phyloP scores from a whole-genome alignment of 352 stramenopile species.

The Phytopythium montanum region DNA sequence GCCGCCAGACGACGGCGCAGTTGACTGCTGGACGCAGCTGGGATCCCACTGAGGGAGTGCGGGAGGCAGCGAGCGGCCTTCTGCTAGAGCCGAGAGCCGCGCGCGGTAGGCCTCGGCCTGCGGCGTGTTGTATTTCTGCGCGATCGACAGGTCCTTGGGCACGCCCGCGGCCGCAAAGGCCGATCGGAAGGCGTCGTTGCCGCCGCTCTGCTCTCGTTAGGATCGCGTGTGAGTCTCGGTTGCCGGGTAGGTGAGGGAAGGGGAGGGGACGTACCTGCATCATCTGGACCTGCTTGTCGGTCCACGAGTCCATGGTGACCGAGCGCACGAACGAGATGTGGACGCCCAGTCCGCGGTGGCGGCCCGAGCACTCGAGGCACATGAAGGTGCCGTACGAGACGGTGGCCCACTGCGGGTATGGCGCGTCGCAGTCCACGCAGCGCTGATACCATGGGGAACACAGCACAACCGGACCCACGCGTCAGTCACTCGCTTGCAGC shows the following conservation, averaged over 20 bases:
- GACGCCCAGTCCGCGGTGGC: slow-evolving; percentile 90
- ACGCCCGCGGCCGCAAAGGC: slow-evolving; percentile 63
- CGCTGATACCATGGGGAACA: slow-evolving; percentile 26
- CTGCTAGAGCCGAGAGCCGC: slow-evolving; percentile 55
- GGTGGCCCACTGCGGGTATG: slow-evolving; percentile 93
- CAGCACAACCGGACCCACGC: slow-evolving; percentile 6
- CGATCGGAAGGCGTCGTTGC: slow-evolving; percentile 69
- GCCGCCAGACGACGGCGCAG: slow-evolving; percentile 30
- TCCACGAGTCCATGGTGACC: slow-evolving; percentile 87
- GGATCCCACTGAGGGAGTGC: slow-evolving; percentile 70
- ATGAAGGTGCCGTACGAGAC: slow-evolving; percentile 96
- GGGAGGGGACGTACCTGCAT: slow-evolving; percentile 48
- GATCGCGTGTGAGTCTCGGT: too few relatives aligned
- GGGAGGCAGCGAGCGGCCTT: slow-evolving; percentile 34
- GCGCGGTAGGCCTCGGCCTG: slow-evolving; percentile 74
- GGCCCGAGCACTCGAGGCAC: slow-evolving; percentile 93
- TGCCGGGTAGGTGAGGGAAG: too few relatives aligned
- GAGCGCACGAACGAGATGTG: slow-evolving; percentile 93
- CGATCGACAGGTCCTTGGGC: slow-evolving; percentile 68
- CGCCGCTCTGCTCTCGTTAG: slow-evolving; percentile 30
- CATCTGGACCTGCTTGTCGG: slow-evolving; percentile 81
- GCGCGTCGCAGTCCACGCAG: slow-evolving; percentile 93
- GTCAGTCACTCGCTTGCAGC: neutral
- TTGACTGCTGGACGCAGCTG: slow-evolving; percentile 23
- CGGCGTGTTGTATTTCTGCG: slow-evolving; percentile 83